phyloP scores from a whole-genome alignment of 352 stramenopile species.

The Phytophthora rubi region DNA sequence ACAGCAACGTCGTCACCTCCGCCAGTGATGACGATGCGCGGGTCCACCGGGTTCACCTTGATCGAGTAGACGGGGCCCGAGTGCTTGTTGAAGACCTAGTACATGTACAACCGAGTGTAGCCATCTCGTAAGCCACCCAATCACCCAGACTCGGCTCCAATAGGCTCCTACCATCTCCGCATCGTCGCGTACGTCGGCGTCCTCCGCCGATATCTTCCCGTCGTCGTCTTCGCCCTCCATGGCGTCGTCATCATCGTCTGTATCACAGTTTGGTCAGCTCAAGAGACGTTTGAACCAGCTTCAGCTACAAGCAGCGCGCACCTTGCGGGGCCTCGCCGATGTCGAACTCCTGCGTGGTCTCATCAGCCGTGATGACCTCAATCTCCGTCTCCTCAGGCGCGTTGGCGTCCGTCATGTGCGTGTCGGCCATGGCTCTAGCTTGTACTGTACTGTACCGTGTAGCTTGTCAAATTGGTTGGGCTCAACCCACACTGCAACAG shows the following conservation, averaged over 20 bases:
- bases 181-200: conserved; percentile 81
- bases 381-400: conserved; percentile 68
- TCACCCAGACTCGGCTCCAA: background rate
- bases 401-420: conserved; percentile 36
- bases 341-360: conserved; percentile 83
- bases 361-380: conserved; percentile 84
- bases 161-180: conserved; percentile 55
- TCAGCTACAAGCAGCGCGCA: conserved; percentile 25
- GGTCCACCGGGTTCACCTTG: conserved; percentile 81
- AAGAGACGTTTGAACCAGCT: background rate
- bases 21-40: conserved; percentile 82
- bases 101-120: background rate
- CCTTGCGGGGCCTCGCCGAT: conserved; percentile 80
- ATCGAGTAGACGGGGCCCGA: conserved; percentile 82
- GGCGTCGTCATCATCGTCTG: conserved; percentile 70
- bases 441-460: background rate
- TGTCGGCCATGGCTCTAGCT: conserved; percentile 21
- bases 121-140: conserved; percentile 9
- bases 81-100: conserved; percentile 82
- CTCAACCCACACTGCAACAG: conserved; percentile 2
- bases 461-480: conserved; percentile 37
- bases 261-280: background rate
- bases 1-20: conserved; percentile 85
- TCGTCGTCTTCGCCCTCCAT: conserved; percentile 74
- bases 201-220: conserved; percentile 62